Evolutionary conservation across 1,139 yeast genomes (phyloP).

Genomic region (Yamadazyma dushanensis): DNA sequence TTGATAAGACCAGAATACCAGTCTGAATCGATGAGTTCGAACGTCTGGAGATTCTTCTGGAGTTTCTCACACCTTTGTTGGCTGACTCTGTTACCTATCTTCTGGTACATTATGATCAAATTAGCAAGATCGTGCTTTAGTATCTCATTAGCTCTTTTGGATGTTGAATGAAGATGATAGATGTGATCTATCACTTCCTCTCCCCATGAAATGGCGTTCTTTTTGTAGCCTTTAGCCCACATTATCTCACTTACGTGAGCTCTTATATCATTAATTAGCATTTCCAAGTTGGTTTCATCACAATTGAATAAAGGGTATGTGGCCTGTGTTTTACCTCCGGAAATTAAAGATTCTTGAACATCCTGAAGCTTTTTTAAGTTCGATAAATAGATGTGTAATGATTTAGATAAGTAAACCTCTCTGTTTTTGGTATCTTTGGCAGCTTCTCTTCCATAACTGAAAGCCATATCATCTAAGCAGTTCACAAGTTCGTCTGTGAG

Average conservation of each 20-base stretch:
- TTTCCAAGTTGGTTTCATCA: conserved; percentile 27
- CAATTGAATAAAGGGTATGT: conserved; percentile 42
- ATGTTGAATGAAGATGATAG: conserved; percentile 31
- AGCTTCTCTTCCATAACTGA: conserved; percentile 26
- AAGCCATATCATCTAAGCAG: conserved; percentile 39
- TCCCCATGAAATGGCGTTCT: conserved; percentile 63
- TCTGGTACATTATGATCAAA: conserved; percentile 33
- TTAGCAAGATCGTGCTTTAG: conserved; percentile 33
- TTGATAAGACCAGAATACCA: conserved; percentile 40
- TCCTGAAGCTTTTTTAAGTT: conserved; percentile 30
- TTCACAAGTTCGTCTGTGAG: conserved; percentile 40
- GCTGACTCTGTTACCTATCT: conserved; percentile 24
- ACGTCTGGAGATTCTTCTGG: conserved; percentile 19
- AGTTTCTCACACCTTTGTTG: conserved; percentile 31
- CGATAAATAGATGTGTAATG: conserved; percentile 40
- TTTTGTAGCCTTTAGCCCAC: conserved; percentile 56
- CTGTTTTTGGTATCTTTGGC: conserved; percentile 9
- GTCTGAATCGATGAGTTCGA: conserved; percentile 22
- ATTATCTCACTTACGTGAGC: conserved; percentile 65
- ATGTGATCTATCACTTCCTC: conserved; percentile 51
- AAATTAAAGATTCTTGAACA: conserved; percentile 22
- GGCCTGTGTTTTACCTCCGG: conserved; percentile 25
- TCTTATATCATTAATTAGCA: conserved; percentile 41
- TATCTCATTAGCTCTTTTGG: conserved; percentile 31
- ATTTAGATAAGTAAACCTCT: conserved; percentile 21